Base-by-base conservation (phyloP, 768 basidiomycete genomes). In the Neoboletus subvelutipes region DNA sequence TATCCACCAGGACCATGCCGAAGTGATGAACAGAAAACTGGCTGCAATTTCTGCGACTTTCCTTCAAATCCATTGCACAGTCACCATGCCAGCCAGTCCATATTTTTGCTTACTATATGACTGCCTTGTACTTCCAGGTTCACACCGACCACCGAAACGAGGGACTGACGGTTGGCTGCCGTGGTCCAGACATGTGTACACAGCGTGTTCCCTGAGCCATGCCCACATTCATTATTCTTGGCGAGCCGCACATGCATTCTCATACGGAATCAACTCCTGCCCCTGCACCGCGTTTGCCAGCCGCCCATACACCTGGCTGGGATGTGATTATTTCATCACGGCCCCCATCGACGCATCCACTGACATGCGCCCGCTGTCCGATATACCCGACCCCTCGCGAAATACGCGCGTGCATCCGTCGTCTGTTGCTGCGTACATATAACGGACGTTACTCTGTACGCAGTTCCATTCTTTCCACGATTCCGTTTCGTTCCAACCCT, bases 371-470 rank as follows among this genome's bases (percentile, higher is more conserved):
- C 34, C 49, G 24, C 28, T 43, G 29, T 20, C 57, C 41, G 52
- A 58, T 67, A 42, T 37, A 41, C 55, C 56, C 48, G 50, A 28
- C 48, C 54, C 67, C 51, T 62, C 39, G 42, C 39, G 49, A 50
- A 61, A 62, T 56, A 59, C 59, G 54, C 61, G 45, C 47, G 22
- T 60, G 52, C 46, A 34, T 49, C 47, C 28, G 46, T 57, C 29
- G 45, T 45, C 26, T 31, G 36, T 45, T 47, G 40, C 43, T 69
- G 54, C 54, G 22, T 50, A 48, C 67, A 67, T 67, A 70, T 68
- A 68, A 61, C 53, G 42, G 58, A 59, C 41, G 43, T 40, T 51
- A 22, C 51, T 48, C 50, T 31, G 54, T 54, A n/a, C 24, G 58
- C 45, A 18, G 39, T 58, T 63, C 51, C 49, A 45, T 58, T 56